Conservation (phyloP, 768 basidiomycete species). For the Auriculariales sp. region DNA sequence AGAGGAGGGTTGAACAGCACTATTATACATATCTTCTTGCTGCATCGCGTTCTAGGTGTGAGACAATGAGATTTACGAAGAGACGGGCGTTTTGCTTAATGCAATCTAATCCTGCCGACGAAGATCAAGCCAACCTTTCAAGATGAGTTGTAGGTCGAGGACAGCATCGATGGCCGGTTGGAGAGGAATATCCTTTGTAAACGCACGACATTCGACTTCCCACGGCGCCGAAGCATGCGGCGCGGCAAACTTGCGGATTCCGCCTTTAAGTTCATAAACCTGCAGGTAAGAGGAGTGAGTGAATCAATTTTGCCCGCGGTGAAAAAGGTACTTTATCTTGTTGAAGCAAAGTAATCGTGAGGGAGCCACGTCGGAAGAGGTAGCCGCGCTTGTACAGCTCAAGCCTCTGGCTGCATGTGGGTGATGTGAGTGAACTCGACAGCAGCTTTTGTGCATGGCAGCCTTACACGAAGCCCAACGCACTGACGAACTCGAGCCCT, state of each 20-base stretch:
- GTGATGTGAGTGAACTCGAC: not conserved
- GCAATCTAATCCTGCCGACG: conserved; percentile 61
- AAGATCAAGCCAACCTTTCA: conserved; percentile 74
- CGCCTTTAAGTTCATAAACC: conserved; percentile 61
- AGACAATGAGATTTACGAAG: no score
- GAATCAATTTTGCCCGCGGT: not conserved
- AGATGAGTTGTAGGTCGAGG: conserved; percentile 64
- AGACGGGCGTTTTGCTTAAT: no score
- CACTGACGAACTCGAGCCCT: conserved; percentile 65
- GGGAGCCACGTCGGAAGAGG: conserved; percentile 50
- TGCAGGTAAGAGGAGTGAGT: conserved; percentile 24
- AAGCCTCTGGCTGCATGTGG: conserved; percentile 35
- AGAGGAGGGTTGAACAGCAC: no score
- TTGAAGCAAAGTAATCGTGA: conserved; percentile 73
- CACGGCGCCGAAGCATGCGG: conserved; percentile 71
- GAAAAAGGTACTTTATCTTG: conserved; percentile 51
- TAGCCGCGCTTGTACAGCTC: conserved; percentile 77
- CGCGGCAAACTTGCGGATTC: conserved; percentile 58
- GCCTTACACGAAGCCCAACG: conserved; percentile 59
- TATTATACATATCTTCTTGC: no score
- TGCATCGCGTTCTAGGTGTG: no score
- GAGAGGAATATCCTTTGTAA: conserved; percentile 66
- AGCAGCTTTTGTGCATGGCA: not conserved
- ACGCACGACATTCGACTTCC: conserved; percentile 69
- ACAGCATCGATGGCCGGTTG: conserved; percentile 56